Conservation (phyloP, 2,329 filamentous ascomycete genomes). For the Neodidymelliopsis sp. region DNA sequence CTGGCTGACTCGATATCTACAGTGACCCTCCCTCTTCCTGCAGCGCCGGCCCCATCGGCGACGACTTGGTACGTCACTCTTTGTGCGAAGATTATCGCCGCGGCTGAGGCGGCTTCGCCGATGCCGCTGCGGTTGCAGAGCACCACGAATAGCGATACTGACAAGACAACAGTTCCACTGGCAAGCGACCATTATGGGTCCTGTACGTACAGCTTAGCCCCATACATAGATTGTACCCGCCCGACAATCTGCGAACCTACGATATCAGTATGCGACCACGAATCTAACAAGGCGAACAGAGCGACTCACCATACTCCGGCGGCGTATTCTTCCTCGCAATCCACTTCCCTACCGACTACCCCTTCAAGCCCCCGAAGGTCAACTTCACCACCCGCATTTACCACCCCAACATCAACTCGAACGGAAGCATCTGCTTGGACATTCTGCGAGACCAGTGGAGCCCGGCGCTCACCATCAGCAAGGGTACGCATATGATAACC, state of each 20-base stretch:
- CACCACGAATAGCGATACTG: constrained; percentile 36
- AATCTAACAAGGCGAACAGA: constrained; percentile 60
- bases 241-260: constrained; percentile 17
- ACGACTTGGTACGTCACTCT: constrained; percentile 85
- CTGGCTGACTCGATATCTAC: constrained; percentile 44
- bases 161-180: constrained; percentile 83
- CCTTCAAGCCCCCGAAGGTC: constrained; percentile 99
- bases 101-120: constrained; percentile 41
- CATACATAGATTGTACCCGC: neutral
- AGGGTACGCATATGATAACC: constrained; percentile 69
- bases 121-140: constrained; percentile 16
- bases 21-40: constrained; percentile 99
- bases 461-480: constrained; percentile 96
- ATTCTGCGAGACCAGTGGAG: constrained; percentile 99
- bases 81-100: constrained; percentile 29
- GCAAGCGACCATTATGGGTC: constrained; percentile 99
- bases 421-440: constrained; percentile 98
- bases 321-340: constrained; percentile 99
- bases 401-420: constrained; percentile 99
- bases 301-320: constrained; percentile 96
- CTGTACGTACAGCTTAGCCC: constrained; percentile 69
- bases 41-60: constrained; percentile 94
- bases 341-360: constrained; percentile 99
- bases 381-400: constrained; percentile 99
- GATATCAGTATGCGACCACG: constrained; percentile 1